Evolutionary conservation across 208 protist genomes (phyloP).

Genomic region (Trypanosoma vivax): DNA sequence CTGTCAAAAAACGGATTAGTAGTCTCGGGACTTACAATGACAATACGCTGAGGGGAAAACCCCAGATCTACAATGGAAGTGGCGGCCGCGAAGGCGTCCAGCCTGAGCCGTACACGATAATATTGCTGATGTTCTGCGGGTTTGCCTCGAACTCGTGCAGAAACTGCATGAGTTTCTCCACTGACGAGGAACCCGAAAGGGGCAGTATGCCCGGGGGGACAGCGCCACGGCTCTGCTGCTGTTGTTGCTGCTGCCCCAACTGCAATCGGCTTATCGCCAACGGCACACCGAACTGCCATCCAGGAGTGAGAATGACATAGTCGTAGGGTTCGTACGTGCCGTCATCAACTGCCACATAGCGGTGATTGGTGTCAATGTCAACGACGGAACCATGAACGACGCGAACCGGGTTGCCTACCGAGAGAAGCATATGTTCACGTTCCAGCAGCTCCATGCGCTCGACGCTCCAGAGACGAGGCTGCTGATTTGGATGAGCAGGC

Average conservation of each 20-base stretch:
- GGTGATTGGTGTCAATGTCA: slow-evolving; percentile 80
- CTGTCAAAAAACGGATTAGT: slow-evolving; percentile 37
- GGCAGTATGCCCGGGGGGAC: slow-evolving; percentile 21
- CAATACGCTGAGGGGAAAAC: slow-evolving; percentile 73
- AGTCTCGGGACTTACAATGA: slow-evolving; percentile 55
- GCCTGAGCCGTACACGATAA: slow-evolving; percentile 84
- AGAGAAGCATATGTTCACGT: slow-evolving; percentile 68
- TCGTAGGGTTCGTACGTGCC: slow-evolving; percentile 86
- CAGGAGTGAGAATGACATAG: slow-evolving; percentile 81
- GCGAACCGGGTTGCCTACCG: slow-evolving; percentile 47
- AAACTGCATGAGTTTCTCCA: slow-evolving; percentile 52
- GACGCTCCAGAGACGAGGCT: slow-evolving; percentile 40
- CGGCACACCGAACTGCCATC: slow-evolving; percentile 80
- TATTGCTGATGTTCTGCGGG: slow-evolving; percentile 53
- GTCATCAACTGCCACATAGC: slow-evolving; percentile 79
- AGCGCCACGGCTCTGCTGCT: slow-evolving; percentile 48
- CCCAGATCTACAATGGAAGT: slow-evolving; percentile 60
- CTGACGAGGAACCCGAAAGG: slow-evolving; percentile 43
- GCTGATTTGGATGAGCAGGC: slow-evolving; percentile 66
- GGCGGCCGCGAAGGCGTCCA: slow-evolving; percentile 68
- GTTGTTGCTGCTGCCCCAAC: slow-evolving; percentile 43
- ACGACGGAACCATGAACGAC: slow-evolving; percentile 70
- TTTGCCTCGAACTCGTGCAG: slow-evolving; percentile 55
- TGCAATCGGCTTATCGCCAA: slow-evolving; percentile 51
- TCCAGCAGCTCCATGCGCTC: slow-evolving; percentile 77